phyloP scores from a whole-genome alignment of 495 filamentous ascomycete genomes.

The Penicillium ochrochloron region DNA sequence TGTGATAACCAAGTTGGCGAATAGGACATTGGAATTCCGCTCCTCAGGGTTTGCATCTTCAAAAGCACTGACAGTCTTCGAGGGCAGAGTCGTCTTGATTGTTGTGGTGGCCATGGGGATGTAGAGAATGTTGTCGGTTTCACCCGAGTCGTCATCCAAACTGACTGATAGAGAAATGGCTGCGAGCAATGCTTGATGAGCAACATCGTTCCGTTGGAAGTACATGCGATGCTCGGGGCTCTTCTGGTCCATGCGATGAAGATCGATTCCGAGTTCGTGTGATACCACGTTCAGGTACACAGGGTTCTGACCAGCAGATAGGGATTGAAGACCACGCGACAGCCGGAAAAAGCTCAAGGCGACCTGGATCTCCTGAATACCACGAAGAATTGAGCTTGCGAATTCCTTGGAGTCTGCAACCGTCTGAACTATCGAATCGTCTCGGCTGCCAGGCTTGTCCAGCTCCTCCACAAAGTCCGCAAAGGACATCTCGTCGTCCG shows the following conservation, averaged over 20 bases:
- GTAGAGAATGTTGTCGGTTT: constrained; percentile 86
- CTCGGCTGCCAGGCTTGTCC: constrained; percentile 69
- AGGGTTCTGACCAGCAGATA: constrained; percentile 67
- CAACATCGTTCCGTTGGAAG: constrained; percentile 89
- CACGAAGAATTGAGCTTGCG: constrained; percentile 83
- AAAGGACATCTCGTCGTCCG: constrained; percentile 64
- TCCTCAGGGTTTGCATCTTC: constrained; percentile 77
- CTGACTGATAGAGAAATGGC: constrained; percentile 91
- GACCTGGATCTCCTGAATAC: constrained; percentile 95
- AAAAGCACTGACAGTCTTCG: constrained; percentile 85
- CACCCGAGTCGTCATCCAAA: constrained; percentile 83
- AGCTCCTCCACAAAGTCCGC: constrained; percentile 79
- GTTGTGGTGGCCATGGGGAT: constrained; percentile 98
- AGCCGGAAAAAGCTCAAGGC: constrained; percentile 91
- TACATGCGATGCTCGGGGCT: constrained; percentile 99
- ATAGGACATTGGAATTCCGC: constrained; percentile 93
- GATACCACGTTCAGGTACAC: constrained; percentile 86
- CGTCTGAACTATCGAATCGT: constrained; percentile 78
- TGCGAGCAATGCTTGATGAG: constrained; percentile 91
- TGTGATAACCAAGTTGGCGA: constrained; percentile 93
- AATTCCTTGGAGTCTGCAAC: constrained; percentile 95
- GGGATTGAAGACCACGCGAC: constrained; percentile 71
- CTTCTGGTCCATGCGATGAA: constrained; percentile 90
- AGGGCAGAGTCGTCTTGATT: constrained; percentile 90
- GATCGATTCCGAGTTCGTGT: constrained; percentile 92